These are phyloP conservation scores for Cymodocea nodosa DNA, from an alignment of 116 monocot genomes.

Conservation along the genomic window DNA sequence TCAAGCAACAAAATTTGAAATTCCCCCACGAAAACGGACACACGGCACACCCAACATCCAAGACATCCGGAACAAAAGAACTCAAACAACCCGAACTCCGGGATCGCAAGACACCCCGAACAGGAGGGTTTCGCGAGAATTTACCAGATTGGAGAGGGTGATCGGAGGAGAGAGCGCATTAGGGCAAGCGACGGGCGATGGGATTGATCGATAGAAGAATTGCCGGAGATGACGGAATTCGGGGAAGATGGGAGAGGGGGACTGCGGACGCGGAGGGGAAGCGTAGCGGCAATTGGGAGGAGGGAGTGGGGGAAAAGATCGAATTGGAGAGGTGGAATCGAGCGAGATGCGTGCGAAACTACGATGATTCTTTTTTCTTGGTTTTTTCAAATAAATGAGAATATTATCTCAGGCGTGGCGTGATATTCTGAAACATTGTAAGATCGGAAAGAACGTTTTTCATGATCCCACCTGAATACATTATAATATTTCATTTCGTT, in stretches of 20 bases:
- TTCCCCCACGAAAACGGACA: not conserved
- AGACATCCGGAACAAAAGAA: not conserved
- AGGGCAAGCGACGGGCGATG: not conserved
- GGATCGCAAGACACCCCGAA: too few species aligned
- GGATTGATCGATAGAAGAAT: not conserved
- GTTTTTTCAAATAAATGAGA: too few species aligned
- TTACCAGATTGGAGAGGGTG: not conserved
- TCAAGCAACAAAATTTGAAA: too few species aligned
- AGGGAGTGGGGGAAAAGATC: not conserved
- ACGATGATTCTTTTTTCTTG: too few species aligned
- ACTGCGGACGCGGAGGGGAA: too few species aligned
- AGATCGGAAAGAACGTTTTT: too few species aligned
- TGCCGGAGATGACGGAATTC: not conserved
- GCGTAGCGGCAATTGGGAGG: too few species aligned
- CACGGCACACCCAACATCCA: not conserved
- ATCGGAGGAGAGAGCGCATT: not conserved
- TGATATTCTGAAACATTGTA: too few species aligned
- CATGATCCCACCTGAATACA: too few species aligned
- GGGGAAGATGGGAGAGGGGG: not conserved
- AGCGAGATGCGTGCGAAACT: not conserved
- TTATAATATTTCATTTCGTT: too few species aligned
- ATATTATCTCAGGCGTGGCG: too few species aligned
- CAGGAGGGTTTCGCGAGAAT: not conserved
- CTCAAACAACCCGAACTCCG: not conserved
- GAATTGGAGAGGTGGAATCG: not conserved